phyloP scores from a whole-genome alignment of 192 early-diverging fungal genomes.

The Dissophora ornata region DNA sequence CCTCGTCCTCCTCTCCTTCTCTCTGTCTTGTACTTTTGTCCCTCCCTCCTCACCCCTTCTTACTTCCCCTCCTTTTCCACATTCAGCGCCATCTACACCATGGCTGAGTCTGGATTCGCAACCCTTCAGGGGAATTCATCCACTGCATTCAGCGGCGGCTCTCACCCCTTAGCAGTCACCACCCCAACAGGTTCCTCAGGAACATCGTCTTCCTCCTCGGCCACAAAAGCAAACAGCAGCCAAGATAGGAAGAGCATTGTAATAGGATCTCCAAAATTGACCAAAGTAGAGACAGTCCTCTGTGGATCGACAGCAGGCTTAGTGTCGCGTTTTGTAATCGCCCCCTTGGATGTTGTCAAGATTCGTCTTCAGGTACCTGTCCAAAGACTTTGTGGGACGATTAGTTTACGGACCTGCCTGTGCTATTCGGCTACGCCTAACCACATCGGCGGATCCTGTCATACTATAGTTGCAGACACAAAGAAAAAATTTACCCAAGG shows the following conservation, averaged over 20 bases:
- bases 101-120: constrained; percentile 24
- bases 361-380: constrained; percentile 78
- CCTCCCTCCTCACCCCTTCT: neutral
- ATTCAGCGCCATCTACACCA: constrained; percentile 1
- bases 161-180: constrained; percentile 6
- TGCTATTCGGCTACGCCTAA: too few species aligned
- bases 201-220: neutral
- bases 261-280: constrained; percentile 21
- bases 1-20: too few species aligned
- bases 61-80: neutral
- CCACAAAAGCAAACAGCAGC: neutral
- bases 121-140: constrained; percentile 6
- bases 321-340: constrained; percentile 80
- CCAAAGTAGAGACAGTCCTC: constrained; percentile 38
- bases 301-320: constrained; percentile 56
- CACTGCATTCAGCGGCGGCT: neutral
- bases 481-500: constrained; percentile 34
- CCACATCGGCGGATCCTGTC: too few species aligned
- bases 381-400: too few species aligned
- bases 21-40: constrained; percentile 7
- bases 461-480: constrained; percentile 46
- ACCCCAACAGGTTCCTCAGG: neutral
- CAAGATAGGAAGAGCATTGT: constrained; percentile 22
- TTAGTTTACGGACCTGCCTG: too few species aligned
- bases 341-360: constrained; percentile 96